Base-by-base conservation (phyloP, 768 basidiomycete species). In the Podaxis carcinomalis region DNA sequence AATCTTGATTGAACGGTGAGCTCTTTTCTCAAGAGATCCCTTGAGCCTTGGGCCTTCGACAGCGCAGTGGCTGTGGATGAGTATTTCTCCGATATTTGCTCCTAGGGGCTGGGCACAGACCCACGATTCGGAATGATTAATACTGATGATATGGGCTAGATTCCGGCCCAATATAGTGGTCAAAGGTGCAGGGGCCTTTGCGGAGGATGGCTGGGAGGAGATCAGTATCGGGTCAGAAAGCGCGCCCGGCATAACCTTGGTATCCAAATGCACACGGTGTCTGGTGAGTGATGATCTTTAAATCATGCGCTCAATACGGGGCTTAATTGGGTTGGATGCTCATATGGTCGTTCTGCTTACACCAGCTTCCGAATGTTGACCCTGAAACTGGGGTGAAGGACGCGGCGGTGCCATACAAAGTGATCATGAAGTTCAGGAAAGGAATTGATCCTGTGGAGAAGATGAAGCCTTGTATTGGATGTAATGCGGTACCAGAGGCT, bases 121-220 rank as follows among this genome's bases (percentile, higher is more conserved):
- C 56, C n/a, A 49, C 11, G n/a, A 4, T 46, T 32, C 40, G 21
- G 23, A 56, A 46, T 32, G 32, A 25, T 28, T 47, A 35, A 46
- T 56, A 42, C 50, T 64, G 56, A 61, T 62, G 49, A 40, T 50
- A 36, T 25, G 13, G 19, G 35, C 57, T 65, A 90, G 90, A 67
- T 93, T 91, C 75, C 75, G 90, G 53, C 90, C 90, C 0, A 93
- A 92, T 67, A 85, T 93, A 54, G 80, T 92, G 5, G 69, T 92
- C 65, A 74, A 74, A 57, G 90, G 90, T 16, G 87, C 82, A 1
- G 80, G 79, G 3, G 82, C 90, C 4, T 93, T 90, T 68, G 80
- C 83, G 9, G 90, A 93, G 69, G 90, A 93, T 65, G 70, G 76
- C 39, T 85, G 88, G 82, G 81, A 83, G 61, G 83, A 85, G 68